phyloP scores from a whole-genome alignment of 495 filamentous ascomycete species.

The Aspergillus baeticus region DNA sequence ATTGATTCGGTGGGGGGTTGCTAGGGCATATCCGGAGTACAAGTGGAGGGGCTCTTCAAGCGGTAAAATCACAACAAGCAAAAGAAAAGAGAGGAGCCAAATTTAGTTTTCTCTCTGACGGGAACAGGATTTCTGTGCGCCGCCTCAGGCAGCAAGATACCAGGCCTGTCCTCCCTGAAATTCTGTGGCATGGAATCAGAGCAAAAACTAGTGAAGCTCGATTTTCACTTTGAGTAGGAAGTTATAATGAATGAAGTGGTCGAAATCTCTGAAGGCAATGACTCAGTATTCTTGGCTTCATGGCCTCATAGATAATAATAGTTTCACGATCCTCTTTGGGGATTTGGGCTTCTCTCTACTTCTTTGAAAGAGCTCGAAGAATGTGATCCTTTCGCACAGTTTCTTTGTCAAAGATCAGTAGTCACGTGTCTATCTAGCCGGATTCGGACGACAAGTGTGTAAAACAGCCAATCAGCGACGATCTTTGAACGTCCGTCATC shows the following conservation, averaged over 20 bases:
- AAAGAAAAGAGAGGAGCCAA: constrained; percentile 8
- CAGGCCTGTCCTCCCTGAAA: neutral
- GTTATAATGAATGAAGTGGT: too few species aligned
- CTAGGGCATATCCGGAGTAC: constrained; percentile 33
- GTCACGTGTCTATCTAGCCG: neutral
- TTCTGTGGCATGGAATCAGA: too few species aligned
- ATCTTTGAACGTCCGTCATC: constrained; percentile 5
- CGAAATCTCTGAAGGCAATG: too few species aligned
- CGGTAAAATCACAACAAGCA: constrained; percentile 49
- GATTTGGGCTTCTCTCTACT: too few species aligned
- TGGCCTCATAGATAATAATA: too few species aligned
- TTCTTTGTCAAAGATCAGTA: neutral
- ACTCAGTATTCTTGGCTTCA: too few species aligned
- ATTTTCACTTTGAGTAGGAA: too few species aligned
- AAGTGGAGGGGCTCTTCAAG: constrained; percentile 28
- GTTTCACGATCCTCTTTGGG: too few species aligned
- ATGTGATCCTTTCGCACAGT: neutral
- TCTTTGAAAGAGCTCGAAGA: neutral
- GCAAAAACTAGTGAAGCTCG: too few species aligned
- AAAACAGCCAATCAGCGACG: constrained; percentile 1
- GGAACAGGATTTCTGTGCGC: neutral
- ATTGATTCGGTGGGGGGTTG: constrained; percentile 26
- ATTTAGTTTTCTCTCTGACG: neutral
- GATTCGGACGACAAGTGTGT: neutral
- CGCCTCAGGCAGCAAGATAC: constrained; percentile 4